A percentile compares a stretch with the other conserved stretches of the same genome.
Evolutionary conservation across 306 rosid species (phyloP).

Genomic region (apple (Malus domestica)): ASM211411v1 NC_041789.1:31257501-31258000

Average conservation of each 20-base stretch:
- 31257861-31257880: no score
- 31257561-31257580: neutral
- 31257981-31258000: no score
- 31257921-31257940: no score
- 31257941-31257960: no score
- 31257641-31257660: no score
- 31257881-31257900: no score
- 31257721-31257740: neutral
- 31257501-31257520: constrained; percentile 3
- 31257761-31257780: no score
- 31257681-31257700: neutral
- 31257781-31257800: rapidly evolving
- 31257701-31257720: neutral
- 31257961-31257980: no score
- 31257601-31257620: neutral
- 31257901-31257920: no score
- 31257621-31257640: neutral
- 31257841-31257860: no score
- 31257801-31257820: no score
- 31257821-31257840: no score
- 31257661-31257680: neutral
- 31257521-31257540: constrained; percentile 2
- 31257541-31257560: constrained; percentile 2
- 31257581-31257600: neutral
- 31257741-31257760: neutral